Evolutionary conservation across 2,329 filamentous ascomycete genomes (phyloP), one percentile per base, ranked within the genome.

Genomic region (Dactylellina parvicollis): DNA sequence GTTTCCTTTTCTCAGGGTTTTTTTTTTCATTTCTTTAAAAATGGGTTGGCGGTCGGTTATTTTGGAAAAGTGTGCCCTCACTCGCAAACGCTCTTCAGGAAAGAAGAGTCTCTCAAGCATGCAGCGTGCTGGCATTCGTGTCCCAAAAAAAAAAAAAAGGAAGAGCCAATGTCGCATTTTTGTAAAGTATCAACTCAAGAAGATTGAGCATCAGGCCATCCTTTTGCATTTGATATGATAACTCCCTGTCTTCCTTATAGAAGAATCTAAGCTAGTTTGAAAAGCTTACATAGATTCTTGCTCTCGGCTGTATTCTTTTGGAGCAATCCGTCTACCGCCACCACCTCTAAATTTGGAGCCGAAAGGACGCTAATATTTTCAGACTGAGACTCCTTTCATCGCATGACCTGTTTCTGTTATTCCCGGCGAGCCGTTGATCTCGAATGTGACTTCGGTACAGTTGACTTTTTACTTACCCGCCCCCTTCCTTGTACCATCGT

Each of bases 401-500:
- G 30, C 49, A 36, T 54, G 49, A 38, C 49, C 44, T 38, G 4
- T 50, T 32, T 50, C 14, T 49, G 16, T 42, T 30, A 16, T 28
- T 24, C 32, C 38, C 49, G 49, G 49, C 18, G 49, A 54, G 49
- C 16, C 9, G 34, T 38, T 24, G 49, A 14, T n/a, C 20, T 18
- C 26, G 2, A 30, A 4, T 56, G 52, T 40, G 20, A 56, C 34
- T 56, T 28, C 30, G 20, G 16, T 56, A 38, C 38, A 65, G 47
- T 16, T n/a, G n/a, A n/a, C 42, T 57, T 40, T 56, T 20, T 18
- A 16, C 7, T 14, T 50, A 47, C 16, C 22, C n/a, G n/a, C n/a
- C 55, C 55, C 54, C 42, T 60, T 30, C 14, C 52, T 59, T 57
- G 61, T 49, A 57, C 30, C 16, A 49, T 50, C 24, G 38, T 50